These are phyloP conservation scores for Blastobotrys aristatus DNA, from an alignment of 1,139 yeast species.

Conservation along the genomic window DNA sequence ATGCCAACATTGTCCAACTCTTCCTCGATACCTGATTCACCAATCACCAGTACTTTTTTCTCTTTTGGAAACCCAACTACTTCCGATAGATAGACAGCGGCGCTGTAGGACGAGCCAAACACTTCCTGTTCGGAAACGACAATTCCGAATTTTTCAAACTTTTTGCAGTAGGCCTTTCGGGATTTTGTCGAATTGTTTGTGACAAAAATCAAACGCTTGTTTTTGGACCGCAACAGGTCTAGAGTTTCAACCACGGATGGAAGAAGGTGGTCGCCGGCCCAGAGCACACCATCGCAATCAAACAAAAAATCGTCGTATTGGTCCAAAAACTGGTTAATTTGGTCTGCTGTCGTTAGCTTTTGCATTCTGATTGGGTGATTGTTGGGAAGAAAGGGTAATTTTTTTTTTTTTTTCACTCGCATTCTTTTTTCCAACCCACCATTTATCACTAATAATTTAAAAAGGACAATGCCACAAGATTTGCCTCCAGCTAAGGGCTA, in stretches of 20 bases:
- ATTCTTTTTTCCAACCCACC: constrained; percentile 1
- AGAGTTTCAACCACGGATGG: constrained; percentile 71
- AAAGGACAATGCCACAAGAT: constrained; percentile 49
- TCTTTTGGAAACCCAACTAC: constrained; percentile 65
- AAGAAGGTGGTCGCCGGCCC: constrained; percentile 73
- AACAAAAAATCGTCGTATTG: constrained; percentile 76
- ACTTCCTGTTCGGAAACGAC: constrained; percentile 63
- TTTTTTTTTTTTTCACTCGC: neutral
- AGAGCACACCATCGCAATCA: constrained; percentile 90
- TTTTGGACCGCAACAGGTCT: constrained; percentile 44
- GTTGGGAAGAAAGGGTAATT: neutral
- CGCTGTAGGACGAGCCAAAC: constrained; percentile 87
- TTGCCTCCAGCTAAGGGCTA: constrained; percentile 87
- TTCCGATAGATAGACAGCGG: constrained; percentile 79
- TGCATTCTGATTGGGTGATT: neutral
- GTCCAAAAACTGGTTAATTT: constrained; percentile 51
- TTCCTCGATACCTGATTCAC: constrained; percentile 74
- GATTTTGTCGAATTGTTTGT: constrained; percentile 95
- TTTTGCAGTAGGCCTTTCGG: constrained; percentile 65
- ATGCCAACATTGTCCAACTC: constrained; percentile 69
- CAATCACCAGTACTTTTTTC: constrained; percentile 81
- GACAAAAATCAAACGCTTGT: constrained; percentile 76
- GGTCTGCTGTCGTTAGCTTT: constrained; percentile 44
- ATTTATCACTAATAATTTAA: neutral
- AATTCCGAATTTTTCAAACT: constrained; percentile 73